A percentile compares a stretch with the other conserved stretches of the same genome.
phyloP scores from a whole-genome alignment of 345 rosid genomes.

The Populus tremula region DNA sequence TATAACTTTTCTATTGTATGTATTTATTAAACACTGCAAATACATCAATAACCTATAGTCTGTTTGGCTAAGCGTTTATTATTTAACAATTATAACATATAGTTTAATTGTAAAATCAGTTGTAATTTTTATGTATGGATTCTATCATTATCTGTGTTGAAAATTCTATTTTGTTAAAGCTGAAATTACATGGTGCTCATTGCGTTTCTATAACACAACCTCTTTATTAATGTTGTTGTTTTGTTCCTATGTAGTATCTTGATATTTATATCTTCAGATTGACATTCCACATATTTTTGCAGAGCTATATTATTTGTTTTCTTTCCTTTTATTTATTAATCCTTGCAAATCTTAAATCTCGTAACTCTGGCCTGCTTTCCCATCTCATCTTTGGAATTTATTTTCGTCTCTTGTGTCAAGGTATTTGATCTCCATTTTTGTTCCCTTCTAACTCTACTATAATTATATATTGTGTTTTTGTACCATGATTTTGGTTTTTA shows the following conservation, averaged over 20 bases:
- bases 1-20: too few species aligned
- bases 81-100: too few species aligned
- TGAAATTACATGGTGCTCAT: too few species aligned
- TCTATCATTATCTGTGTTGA: too few species aligned
- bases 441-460: constrained; percentile 5
- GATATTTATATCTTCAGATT: constrained; percentile 7
- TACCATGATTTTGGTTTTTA: neutral
- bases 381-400: constrained; percentile 20
- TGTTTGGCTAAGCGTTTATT: too few species aligned
- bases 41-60: too few species aligned
- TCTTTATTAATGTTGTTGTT: neutral
- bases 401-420: constrained; percentile 31
- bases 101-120: too few species aligned
- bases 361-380: constrained; percentile 12
- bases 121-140: too few species aligned
- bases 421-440: constrained; percentile 37
- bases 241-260: neutral
- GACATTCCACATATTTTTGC: constrained; percentile 39
- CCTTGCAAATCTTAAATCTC: constrained; percentile 22
- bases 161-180: too few species aligned
- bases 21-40: too few species aligned
- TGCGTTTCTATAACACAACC: too few species aligned
- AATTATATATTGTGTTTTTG: neutral
- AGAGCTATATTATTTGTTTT: neutral
- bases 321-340: neutral